Evolutionary conservation across 78 protist genomes (phyloP), one percentile per base, ranked within the genome.

Genomic region (Salpingoeca rosetta): DNA sequence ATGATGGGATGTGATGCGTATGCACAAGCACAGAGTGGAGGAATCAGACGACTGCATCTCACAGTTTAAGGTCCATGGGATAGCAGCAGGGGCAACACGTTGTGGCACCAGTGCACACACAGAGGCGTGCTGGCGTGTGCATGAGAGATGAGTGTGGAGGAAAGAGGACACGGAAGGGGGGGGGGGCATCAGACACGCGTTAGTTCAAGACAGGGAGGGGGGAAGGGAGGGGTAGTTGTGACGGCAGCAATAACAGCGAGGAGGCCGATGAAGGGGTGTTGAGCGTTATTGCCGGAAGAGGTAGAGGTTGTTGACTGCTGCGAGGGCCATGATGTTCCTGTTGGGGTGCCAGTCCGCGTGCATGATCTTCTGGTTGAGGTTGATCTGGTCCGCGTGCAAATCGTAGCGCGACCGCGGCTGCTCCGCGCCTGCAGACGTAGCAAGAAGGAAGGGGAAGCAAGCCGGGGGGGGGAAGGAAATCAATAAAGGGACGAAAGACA

Each of bases 271-370:
- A 51, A 51, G 17, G 51, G 28, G 40, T 7, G 43, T 31, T 10
- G 26, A 7, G 37, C 42, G 17, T 2, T 28, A 22, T 72, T 81
- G 75, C 25, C 36, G 25, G 72, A 28, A 87, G 44, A 81, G 36
- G 84, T 41, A 92, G 45, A 92, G 39, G 45, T 80, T 90, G 83
- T 89, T 89, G 42, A 56, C n/a, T 36, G 93, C 88, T 37, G 90
- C 92, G 41, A 92, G 88, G 12, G 95, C 94, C n/a, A 94, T 41
- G 35, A 89, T 37, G 80, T 86, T 76, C 80, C 80, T 77, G 72
- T 0, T 38, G 17, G 96, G 96, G 79, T 94, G 94, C 93, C 93
- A 92, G 39, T 82, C 82, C 27, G 41, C 7, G 87, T 92, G 88
- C 39, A 94, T 82, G 41, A 88, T 78, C 85, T 89, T 90, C 39